These are phyloP conservation scores for Candida neerlandica DNA, from an alignment of 1,139 yeast species.

Conservation along the genomic window DNA sequence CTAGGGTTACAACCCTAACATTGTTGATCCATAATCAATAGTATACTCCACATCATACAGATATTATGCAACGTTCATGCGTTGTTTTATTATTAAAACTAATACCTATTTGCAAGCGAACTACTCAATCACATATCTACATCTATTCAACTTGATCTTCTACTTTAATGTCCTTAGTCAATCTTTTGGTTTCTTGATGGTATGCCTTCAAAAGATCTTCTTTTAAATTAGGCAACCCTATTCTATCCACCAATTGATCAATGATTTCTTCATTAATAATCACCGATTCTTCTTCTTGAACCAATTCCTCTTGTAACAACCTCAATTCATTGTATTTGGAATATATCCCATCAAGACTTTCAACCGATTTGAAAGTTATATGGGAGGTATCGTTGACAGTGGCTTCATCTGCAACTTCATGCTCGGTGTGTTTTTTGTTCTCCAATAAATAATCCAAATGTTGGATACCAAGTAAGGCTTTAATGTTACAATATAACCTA, in stretches of 20 bases:
- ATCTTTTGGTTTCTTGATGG: conserved; percentile 45
- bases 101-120: neutral
- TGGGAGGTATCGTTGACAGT: conserved; percentile 25
- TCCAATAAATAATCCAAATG: conserved; percentile 60
- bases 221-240: conserved; percentile 39
- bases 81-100: no score
- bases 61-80: no score
- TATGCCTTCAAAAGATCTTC: conserved; percentile 48
- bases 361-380: conserved; percentile 24
- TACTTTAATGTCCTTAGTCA: conserved; percentile 22
- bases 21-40: no score
- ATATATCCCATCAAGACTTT: conserved; percentile 24
- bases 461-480: conserved; percentile 75
- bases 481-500: conserved; percentile 81
- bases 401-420: conserved; percentile 13
- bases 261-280: conserved; percentile 35
- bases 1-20: neutral
- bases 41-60: no score
- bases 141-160: conserved; percentile 22
- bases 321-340: conserved; percentile 11
- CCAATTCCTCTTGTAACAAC: conserved; percentile 15
- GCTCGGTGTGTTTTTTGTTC: conserved; percentile 19
- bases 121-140: neutral
- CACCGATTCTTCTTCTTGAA: conserved; percentile 30
- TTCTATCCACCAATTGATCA: conserved; percentile 28